Evolutionary conservation across 1,284 basidiomycete species (phyloP).

Genomic region (Cutaneotrichosporon cutaneum): DNA sequence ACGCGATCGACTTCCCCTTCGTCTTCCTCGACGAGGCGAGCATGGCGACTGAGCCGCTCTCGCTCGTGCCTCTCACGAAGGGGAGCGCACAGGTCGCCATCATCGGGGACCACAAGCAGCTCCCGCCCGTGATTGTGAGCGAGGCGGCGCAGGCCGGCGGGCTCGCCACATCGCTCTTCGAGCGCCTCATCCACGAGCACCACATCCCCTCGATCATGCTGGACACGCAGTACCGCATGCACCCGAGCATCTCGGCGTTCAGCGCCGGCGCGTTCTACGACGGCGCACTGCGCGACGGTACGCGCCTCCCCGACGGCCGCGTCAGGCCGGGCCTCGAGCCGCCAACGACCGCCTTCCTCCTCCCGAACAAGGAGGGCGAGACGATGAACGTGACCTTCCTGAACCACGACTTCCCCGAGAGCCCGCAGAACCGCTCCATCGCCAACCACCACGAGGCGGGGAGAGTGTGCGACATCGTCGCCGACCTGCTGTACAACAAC

Average conservation of each 20-base stretch:
- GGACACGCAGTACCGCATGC: conserved; percentile 92
- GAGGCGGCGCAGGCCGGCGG: conserved; percentile 68
- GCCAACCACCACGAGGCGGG: conserved; percentile 72
- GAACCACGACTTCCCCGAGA: conserved; percentile 70
- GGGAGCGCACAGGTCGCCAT: conserved; percentile 80
- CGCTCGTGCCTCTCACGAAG: conserved; percentile 82
- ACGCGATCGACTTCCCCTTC: conserved; percentile 77
- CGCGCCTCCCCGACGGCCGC: conserved; percentile 61
- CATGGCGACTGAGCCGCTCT: conserved; percentile 91
- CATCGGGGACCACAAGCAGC: conserved; percentile 94
- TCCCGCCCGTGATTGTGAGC: conserved; percentile 84
- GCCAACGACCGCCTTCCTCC: conserved; percentile 57
- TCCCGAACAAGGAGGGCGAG: conserved; percentile 22
- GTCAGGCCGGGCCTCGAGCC: conserved; percentile 60
- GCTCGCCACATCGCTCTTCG: conserved; percentile 78
- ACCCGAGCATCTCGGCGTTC: conserved; percentile 81
- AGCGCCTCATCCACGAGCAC: conserved; percentile 75
- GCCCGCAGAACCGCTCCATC: conserved; percentile 64
- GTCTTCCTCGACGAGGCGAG: conserved; percentile 93
- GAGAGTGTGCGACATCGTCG: conserved; percentile 72
- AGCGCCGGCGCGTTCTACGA: conserved; percentile 82
- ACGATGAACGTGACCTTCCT: conserved; percentile 65
- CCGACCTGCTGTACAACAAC: conserved; percentile 72
- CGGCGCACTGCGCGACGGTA: conserved; percentile 67
- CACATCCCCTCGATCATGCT: conserved; percentile 80